Base-by-base conservation (phyloP, 371 early-diverging fungal genomes). In the Apophysomyces elegans region DNA sequence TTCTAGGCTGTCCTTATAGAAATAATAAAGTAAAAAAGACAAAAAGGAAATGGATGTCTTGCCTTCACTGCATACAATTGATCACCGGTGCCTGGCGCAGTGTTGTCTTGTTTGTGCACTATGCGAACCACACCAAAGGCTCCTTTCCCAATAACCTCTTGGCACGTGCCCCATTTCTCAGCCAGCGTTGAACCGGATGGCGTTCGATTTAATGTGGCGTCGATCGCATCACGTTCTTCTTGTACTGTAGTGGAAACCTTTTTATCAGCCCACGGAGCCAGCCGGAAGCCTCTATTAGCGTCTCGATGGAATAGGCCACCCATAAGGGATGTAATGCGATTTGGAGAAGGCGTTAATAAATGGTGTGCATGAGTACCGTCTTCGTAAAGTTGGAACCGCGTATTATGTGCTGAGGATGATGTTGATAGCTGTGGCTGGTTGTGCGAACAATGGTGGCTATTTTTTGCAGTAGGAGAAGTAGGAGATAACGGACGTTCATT, bases 21-120 rank as follows among this genome's bases (percentile, higher is more conserved):
- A 26, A 26, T 2, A 26, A 26, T 26, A 26, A 26, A 13, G 13
- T 16, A 54, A 3, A 56, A 46, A 21, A 13, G 39, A 18, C 18
- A 3, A 13, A 38, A 59, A 12, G 21, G 32, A 32, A 26, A 5
- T 9, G n/a, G 45, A 26, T 45, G 44, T 59, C 46, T 71, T 77
- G 81, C 85, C 76, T 85, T 85, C 58, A 85, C 82, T 57, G 85
- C 85, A 66, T 79, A 83, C 14, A 84, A 62, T 18, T 67, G 71
- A 59, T 81, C 78, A 47, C 66, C 72, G 26, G 37, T 58, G 21
- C 77, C 47, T 72, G 60, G 32, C 32, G 32, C 1, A 77, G 56
- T 47, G 73, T 64, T 67, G 41, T 78, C 79, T 38, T 65, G 47
- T 59, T 77, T 80, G 57, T 80, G 82, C 37, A 73, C 76, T 54